These are phyloP conservation scores for Xylariales sp. DNA, from an alignment of 2,329 filamentous ascomycete genomes.

Conservation along the genomic window DNA sequence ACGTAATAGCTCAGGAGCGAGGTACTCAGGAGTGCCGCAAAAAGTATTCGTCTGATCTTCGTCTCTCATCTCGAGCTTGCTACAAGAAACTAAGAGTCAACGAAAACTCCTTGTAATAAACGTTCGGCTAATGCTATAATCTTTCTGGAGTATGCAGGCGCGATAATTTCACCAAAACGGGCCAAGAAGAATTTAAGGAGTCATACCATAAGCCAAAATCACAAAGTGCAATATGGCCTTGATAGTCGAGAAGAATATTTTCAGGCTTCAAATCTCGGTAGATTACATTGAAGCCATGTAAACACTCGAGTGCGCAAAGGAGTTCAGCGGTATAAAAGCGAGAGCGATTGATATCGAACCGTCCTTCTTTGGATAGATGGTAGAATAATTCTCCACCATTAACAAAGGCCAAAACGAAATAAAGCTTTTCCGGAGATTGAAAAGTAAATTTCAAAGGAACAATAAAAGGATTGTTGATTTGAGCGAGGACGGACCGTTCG, in stretches of 20 bases:
- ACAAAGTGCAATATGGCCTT: slow-evolving; percentile 96
- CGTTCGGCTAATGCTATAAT: background rate
- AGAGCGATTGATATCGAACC: slow-evolving; percentile 96
- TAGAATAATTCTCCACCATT: slow-evolving; percentile 98
- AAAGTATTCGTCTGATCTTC: slow-evolving; percentile 98
- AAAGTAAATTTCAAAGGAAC: slow-evolving; percentile 99
- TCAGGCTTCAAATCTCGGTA: slow-evolving; percentile 83
- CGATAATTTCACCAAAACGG: slow-evolving; percentile 4
- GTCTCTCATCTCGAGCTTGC: slow-evolving; percentile 99
- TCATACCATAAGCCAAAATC: slow-evolving; percentile 84
- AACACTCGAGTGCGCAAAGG: slow-evolving; percentile 91
- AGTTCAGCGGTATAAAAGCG: slow-evolving; percentile 98
- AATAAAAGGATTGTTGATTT: slow-evolving; percentile 99
- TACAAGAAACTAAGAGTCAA: slow-evolving; percentile 8
- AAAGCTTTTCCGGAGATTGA: slow-evolving; percentile 98
- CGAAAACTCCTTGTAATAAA: slow-evolving; percentile 3
- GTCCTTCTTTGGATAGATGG: slow-evolving; percentile 94
- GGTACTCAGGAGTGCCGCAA: slow-evolving; percentile 96
- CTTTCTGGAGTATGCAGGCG: slow-evolving; percentile 10
- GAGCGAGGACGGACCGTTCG: slow-evolving; percentile 93
- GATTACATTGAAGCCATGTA: slow-evolving; percentile 98
- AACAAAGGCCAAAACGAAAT: slow-evolving; percentile 95
- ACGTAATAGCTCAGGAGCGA: slow-evolving; percentile 91
- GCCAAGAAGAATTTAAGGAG: slow-evolving; percentile 1
- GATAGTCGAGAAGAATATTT: slow-evolving; percentile 97